Evolutionary conservation across 2,329 filamentous ascomycete genomes (phyloP).

Genomic region (Colletotrichum lindemuthianum): DNA sequence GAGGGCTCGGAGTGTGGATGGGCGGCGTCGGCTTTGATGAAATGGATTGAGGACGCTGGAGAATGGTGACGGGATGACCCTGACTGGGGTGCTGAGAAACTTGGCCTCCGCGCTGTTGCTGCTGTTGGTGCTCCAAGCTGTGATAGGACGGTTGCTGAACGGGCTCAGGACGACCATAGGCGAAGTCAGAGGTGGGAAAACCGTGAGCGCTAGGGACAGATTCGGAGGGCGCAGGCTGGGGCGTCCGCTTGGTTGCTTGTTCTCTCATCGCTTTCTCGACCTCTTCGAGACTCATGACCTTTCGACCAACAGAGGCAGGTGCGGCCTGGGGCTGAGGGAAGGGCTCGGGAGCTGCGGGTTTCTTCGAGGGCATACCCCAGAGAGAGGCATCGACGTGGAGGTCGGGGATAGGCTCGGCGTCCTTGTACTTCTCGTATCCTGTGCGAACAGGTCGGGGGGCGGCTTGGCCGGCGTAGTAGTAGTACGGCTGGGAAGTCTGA

Average conservation of each 20-base stretch:
- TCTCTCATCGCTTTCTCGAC: conserved; percentile 92
- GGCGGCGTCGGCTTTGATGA: conserved; percentile 53
- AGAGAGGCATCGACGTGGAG: conserved; percentile 92
- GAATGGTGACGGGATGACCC: conserved; percentile 63
- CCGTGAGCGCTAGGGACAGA: conserved; percentile 43
- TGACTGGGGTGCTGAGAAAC: conserved; percentile 48
- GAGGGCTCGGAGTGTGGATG: conserved; percentile 45
- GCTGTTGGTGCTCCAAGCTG: conserved; percentile 42
- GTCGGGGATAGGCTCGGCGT: conserved; percentile 82
- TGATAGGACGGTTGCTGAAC: conserved; percentile 31
- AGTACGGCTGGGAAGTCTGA: conserved; percentile 23
- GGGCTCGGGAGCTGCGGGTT: conserved; percentile 51
- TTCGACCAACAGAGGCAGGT: conserved; percentile 61
- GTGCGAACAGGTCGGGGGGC: conserved; percentile 68
- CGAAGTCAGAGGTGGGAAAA: conserved; percentile 28
- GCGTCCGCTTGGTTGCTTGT: conserved; percentile 64
- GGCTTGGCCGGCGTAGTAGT: conserved; percentile 52
- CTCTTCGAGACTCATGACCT: conserved; percentile 96
- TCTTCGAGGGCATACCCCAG: conserved; percentile 80
- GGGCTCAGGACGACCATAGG: conserved; percentile 34
- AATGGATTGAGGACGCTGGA: conserved; percentile 62
- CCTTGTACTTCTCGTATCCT: conserved; percentile 92
- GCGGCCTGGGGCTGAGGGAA: conserved; percentile 41
- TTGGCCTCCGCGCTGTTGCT: conserved; percentile 43
- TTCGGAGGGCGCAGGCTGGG: conserved; percentile 47